A percentile compares a stretch with the other conserved stretches of the same genome.
Conservation (phyloP, 2,329 filamentous ascomycete genomes). For the Escovopsis sp. region DNA sequence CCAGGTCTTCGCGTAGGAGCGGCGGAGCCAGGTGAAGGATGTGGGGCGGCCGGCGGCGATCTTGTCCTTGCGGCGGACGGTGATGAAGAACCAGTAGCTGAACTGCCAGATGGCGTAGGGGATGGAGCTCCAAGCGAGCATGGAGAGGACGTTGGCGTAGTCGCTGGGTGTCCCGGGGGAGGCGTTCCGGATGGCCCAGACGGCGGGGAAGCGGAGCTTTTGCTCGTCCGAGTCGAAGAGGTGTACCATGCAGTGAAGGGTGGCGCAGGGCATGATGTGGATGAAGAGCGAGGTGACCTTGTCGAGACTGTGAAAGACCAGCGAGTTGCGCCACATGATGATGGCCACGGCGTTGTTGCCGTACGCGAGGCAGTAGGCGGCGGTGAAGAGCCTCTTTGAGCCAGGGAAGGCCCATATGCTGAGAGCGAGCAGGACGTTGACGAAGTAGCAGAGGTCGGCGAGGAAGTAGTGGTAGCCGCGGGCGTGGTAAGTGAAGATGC, state of each 20-base stretch:
- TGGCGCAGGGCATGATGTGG: slow-evolving; percentile 95
- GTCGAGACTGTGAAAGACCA: slow-evolving; percentile 97
- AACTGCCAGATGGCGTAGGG: slow-evolving; percentile 92
- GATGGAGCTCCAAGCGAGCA: slow-evolving; percentile 88
- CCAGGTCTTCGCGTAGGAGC: slow-evolving; percentile 78
- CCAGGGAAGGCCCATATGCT: slow-evolving; percentile 82
- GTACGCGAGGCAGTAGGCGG: slow-evolving; percentile 81
- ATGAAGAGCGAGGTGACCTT: slow-evolving; percentile 98
- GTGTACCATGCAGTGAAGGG: slow-evolving; percentile 85
- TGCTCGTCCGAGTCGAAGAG: slow-evolving; percentile 54
- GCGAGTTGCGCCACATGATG: slow-evolving; percentile 96
- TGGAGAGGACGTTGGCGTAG: slow-evolving; percentile 61
- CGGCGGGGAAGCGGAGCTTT: slow-evolving; percentile 61
- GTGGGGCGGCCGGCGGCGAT: slow-evolving; percentile 92
- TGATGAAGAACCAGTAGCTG: slow-evolving; percentile 87
- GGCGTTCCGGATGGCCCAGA: slow-evolving; percentile 63
- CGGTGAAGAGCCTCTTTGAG: slow-evolving; percentile 84
- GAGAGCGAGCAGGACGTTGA: slow-evolving; percentile 72
- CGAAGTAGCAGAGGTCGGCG: slow-evolving; percentile 95
- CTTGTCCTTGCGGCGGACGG: slow-evolving; percentile 83
- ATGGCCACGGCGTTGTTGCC: slow-evolving; percentile 97
- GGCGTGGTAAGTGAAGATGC: slow-evolving; percentile 79
- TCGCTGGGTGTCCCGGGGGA: slow-evolving; percentile 59
- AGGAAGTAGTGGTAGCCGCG: slow-evolving; percentile 95
- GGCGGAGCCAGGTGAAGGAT: slow-evolving; percentile 92